Base-by-base conservation (phyloP, 2,329 filamentous ascomycete species). In the Cytospora schulzeri region DNA sequence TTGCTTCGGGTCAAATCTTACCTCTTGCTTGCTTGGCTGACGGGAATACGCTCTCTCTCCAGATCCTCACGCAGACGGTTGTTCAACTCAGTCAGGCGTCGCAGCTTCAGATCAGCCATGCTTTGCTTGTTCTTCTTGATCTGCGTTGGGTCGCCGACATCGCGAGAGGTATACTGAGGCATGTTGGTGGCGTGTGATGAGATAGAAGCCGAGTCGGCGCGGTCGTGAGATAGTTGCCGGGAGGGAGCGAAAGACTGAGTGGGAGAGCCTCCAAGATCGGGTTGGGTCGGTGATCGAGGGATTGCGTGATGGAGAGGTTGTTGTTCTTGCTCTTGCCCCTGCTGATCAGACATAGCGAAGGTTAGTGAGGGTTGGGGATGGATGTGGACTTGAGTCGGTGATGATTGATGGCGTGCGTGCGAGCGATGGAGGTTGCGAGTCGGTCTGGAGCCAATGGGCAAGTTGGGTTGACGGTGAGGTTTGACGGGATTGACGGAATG, bases 51-150 rank as follows among this genome's bases (percentile, higher is more conserved):
- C 76, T 96, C 93, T 76, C 95, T 88, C 73, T 98, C 95, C 69
- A 99, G 84, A 77, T 99, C 95, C 80, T 99, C 95, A 74, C 93
- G 91, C 77, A 99, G 82, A 72, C 95, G 90, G 79, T 92, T 92
- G 85, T 98, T 99, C 74, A 99, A 87, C 82, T 99, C 95, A 67
- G 93, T 98, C 79, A 99, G 85, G 70, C 95, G 91, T 74, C 95
- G 90, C 74, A 98, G 88, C 85, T 99, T 99, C 70, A 99, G 87
- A 78, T 99, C 95, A 72, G 94, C 94, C 92, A 99, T 98, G 77
- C 92, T 97, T 82, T 98, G 95, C 85, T 97, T 97, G 83, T 96
- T 98, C 83, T 93, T 96, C 85, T 86, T 88, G 72, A 88, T 86
- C 76, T 89, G 86, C 73, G 85, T 85, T 76, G 86, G 85, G 75